Percentiles rank a stretch among this genome's conserved stretches.
Conservation (phyloP, 1,284 basidiomycete genomes). For the Cryptococcus sp. region DNA sequence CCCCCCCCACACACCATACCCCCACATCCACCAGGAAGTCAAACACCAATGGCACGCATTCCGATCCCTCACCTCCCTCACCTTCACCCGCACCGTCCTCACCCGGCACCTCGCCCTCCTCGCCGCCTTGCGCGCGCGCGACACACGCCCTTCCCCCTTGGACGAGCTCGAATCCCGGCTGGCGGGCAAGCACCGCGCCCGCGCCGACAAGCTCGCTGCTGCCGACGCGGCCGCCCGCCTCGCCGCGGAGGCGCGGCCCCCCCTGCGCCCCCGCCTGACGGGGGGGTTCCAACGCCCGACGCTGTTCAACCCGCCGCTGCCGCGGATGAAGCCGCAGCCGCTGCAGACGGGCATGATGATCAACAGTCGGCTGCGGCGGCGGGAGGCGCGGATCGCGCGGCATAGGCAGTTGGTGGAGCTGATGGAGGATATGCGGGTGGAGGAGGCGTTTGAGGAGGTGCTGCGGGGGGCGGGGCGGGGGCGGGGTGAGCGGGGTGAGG, state of each 20-base stretch:
- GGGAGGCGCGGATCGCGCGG: slow-evolving; percentile 53
- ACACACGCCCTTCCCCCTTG: not conserved
- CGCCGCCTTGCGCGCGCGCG: not conserved
- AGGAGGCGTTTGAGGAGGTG: slow-evolving; percentile 55
- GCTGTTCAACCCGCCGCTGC: slow-evolving; percentile 63
- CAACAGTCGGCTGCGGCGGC: slow-evolving; percentile 55
- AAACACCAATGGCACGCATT: slow-evolving; percentile 24
- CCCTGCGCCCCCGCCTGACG: slow-evolving; percentile 65
- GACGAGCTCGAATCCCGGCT: slow-evolving; percentile 57
- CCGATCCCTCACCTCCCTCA: slow-evolving; percentile 16
- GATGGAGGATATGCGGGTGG: slow-evolving; percentile 55
- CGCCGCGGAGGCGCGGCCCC: slow-evolving; percentile 3
- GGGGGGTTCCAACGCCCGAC: slow-evolving; percentile 64
- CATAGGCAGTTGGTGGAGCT: slow-evolving; percentile 47
- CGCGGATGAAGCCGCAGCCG: slow-evolving; percentile 73
- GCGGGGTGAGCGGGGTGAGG: slow-evolving; percentile 37
- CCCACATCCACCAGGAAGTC: slow-evolving; percentile 8
- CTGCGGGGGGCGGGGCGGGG: slow-evolving; percentile 35
- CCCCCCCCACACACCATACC: slow-evolving; percentile 3
- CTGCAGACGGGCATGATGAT: slow-evolving; percentile 66
- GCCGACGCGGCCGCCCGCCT: slow-evolving; percentile 6
- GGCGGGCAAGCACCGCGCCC: slow-evolving; percentile 1
- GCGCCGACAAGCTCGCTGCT: slow-evolving; percentile 15
- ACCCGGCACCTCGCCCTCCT: slow-evolving; percentile 26
- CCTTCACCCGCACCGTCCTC: slow-evolving; percentile 19